A percentile compares a stretch with the other conserved stretches of the same genome.
phyloP scores from a whole-genome alignment of 1,139 yeast genomes.

The Torulaspora pretoriensis region DNA sequence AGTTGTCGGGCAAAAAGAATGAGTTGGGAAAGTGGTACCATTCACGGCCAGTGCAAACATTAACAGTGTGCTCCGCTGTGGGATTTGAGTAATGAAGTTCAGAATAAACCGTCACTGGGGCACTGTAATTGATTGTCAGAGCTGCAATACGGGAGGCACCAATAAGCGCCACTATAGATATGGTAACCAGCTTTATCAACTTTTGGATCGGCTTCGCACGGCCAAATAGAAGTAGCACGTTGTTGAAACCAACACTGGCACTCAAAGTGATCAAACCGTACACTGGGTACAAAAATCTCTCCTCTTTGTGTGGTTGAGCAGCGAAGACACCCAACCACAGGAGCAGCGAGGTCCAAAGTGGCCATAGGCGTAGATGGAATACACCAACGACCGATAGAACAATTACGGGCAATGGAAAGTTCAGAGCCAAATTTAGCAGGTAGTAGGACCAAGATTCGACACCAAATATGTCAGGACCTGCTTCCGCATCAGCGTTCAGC shows the following conservation, averaged over 20 bases:
- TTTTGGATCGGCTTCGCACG: constrained; percentile 12
- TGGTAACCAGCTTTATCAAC: constrained; percentile 13
- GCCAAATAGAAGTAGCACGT: constrained; percentile 25
- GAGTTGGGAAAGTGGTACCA: constrained; percentile 94
- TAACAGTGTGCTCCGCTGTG: constrained; percentile 35
- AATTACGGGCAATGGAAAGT: constrained; percentile 52
- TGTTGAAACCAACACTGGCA: constrained; percentile 53
- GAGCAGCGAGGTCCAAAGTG: constrained; percentile 44
- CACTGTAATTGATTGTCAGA: constrained; percentile 53
- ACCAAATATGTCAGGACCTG: constrained; percentile 91
- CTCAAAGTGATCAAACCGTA: constrained; percentile 64
- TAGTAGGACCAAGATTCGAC: constrained; percentile 81
- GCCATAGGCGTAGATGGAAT: constrained; percentile 28
- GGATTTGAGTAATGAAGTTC: constrained; percentile 22
- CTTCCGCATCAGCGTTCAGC: constrained; percentile 57
- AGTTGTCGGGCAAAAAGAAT: constrained; percentile 62
- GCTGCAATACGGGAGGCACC: constrained; percentile 43
- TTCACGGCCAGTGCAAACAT: constrained; percentile 85
- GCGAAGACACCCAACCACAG: constrained; percentile 68
- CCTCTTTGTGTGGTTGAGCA: constrained; percentile 88
- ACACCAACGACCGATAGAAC: constrained; percentile 33
- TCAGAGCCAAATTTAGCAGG: constrained; percentile 60
- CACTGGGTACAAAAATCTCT: constrained; percentile 80
- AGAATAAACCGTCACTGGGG: constrained; percentile 51
- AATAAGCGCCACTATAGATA: constrained; percentile 24